Evolutionary conservation across 441 rosid species (phyloP).

Genomic region (Adansonia gregorii): DNA sequence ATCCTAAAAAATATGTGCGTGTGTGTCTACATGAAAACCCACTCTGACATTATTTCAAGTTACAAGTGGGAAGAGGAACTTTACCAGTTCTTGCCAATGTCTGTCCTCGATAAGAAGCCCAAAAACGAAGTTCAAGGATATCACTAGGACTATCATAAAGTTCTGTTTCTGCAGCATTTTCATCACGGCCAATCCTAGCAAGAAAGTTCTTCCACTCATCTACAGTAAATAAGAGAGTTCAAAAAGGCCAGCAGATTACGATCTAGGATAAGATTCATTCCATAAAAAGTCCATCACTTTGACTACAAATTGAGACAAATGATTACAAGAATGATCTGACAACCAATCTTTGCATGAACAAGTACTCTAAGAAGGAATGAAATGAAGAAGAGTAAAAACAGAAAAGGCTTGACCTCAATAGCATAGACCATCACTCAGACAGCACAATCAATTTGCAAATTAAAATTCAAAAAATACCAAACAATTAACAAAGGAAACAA

Average conservation of each 20-base stretch:
- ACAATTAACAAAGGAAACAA: background rate
- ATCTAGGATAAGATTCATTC: constrained; percentile 2
- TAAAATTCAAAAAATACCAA: background rate
- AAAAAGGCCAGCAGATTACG: background rate
- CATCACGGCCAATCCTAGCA: constrained; percentile 94
- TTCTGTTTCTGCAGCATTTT: constrained; percentile 75
- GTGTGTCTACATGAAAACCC: background rate
- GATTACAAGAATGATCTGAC: background rate
- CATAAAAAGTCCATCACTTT: background rate
- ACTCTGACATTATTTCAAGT: constrained; percentile 1
- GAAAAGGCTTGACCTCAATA: background rate
- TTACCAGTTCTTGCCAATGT: constrained; percentile 96
- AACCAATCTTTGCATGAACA: constrained; percentile 4
- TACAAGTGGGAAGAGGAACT: constrained; percentile 9
- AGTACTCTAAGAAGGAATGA: background rate
- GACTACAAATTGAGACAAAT: constrained; percentile 13
- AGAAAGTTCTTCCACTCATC: constrained; percentile 99
- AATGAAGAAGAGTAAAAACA: background rate
- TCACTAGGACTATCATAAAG: constrained; percentile 71
- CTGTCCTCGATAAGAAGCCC: constrained; percentile 99
- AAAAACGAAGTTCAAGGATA: constrained; percentile 91
- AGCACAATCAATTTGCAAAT: constrained; percentile 14
- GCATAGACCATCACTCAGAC: background rate
- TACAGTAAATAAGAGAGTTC: constrained; percentile 31
- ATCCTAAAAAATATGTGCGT: background rate